Conservation (phyloP, 1,139 yeast genomes). For the Protomyces pachydermus region DNA sequence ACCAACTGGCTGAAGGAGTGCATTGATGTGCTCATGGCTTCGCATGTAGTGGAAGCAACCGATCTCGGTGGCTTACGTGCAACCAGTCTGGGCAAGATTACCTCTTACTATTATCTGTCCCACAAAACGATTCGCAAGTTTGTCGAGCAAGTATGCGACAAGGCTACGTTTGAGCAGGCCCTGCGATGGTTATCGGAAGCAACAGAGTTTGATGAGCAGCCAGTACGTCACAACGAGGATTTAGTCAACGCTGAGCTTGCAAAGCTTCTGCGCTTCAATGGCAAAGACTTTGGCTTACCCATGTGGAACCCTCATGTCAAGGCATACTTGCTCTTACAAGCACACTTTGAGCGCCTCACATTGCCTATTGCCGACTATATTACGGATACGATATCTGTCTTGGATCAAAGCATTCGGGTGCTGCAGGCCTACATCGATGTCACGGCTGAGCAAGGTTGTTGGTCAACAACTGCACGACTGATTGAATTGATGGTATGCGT, state of each 20-base stretch:
- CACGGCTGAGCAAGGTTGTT: conserved; percentile 75
- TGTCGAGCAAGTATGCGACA: conserved; percentile 48
- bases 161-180: conserved; percentile 62
- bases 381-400: conserved; percentile 87
- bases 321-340: conserved; percentile 78
- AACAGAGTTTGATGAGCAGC: conserved; percentile 67
- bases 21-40: conserved; percentile 60
- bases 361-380: conserved; percentile 92
- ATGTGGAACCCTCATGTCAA: conserved; percentile 58
- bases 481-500: conserved; percentile 76
- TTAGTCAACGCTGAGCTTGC: conserved; percentile 87
- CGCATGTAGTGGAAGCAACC: conserved; percentile 61
- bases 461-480: conserved; percentile 55
- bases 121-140: conserved; percentile 79
- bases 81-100: conserved; percentile 77
- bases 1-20: conserved; percentile 68
- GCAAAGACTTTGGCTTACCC: conserved; percentile 49
- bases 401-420: conserved; percentile 91
- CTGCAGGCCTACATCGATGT: conserved; percentile 84
- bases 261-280: conserved; percentile 70
- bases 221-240: conserved; percentile 44
- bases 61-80: conserved; percentile 32
- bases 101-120: conserved; percentile 89
- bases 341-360: conserved; percentile 74
- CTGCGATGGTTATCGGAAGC: conserved; percentile 71